phyloP scores from a whole-genome alignment of 495 filamentous ascomycete species.

The Clohesyomyces aquaticus region DNA sequence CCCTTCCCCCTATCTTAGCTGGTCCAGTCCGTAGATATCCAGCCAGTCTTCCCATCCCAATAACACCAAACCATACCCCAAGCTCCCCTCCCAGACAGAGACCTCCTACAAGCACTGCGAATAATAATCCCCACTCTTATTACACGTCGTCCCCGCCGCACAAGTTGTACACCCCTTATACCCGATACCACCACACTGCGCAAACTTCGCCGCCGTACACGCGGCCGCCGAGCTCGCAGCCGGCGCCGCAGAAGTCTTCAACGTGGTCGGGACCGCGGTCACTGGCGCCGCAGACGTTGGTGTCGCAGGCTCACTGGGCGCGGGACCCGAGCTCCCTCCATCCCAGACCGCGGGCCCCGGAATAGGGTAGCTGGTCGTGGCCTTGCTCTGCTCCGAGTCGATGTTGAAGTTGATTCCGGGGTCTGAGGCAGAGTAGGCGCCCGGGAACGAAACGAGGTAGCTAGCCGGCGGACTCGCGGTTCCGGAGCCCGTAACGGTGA shows the following conservation, averaged over 20 bases:
- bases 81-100: neutral
- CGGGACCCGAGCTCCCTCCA: constrained; percentile 8
- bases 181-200: constrained; percentile 31
- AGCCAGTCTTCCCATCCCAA: too few species aligned
- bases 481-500: constrained; percentile 49
- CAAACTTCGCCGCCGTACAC: constrained; percentile 29
- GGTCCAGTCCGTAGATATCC: too few species aligned
- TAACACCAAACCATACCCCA: too few species aligned
- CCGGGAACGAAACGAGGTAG: constrained; percentile 45
- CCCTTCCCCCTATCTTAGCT: too few species aligned
- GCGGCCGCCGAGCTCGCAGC: constrained; percentile 6
- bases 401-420: constrained; percentile 40
- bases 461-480: constrained; percentile 41
- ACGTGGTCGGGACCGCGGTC: constrained; percentile 9
- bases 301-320: neutral
- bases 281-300: neutral
- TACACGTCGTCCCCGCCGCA: constrained; percentile 30
- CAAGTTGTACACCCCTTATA: constrained; percentile 35
- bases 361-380: constrained; percentile 35
- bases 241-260: constrained; percentile 9
- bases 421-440: constrained; percentile 37
- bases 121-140: constrained; percentile 30
- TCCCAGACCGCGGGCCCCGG: constrained; percentile 41
- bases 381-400: constrained; percentile 29
- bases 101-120: constrained; percentile 31